phyloP scores from a whole-genome alignment of 306 rosid genomes.

The Medicago ruthenica region DNA sequence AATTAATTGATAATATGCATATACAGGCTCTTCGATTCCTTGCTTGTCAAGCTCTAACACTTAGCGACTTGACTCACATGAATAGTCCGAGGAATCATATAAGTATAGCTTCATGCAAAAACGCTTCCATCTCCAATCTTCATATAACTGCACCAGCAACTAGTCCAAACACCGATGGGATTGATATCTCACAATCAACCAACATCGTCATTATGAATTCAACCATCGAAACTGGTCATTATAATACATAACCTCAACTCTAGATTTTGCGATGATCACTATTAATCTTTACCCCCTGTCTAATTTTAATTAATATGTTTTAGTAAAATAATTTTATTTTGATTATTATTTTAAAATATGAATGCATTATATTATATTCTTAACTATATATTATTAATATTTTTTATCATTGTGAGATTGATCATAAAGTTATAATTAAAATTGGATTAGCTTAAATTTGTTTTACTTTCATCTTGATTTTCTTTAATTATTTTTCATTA shows the following conservation, averaged over 20 bases:
- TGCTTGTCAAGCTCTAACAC: conserved; percentile 31
- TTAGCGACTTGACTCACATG: conserved; percentile 16
- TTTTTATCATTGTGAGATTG: too few species aligned
- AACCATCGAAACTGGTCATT: conserved; percentile 45
- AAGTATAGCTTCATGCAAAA: conserved; percentile 36
- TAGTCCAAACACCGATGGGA: conserved; percentile 68
- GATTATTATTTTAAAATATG: too few species aligned
- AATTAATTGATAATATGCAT: too few species aligned
- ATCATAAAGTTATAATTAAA: too few species aligned
- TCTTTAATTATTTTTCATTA: not conserved
- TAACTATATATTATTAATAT: too few species aligned
- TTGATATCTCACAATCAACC: conserved; percentile 43
- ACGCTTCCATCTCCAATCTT: conserved; percentile 11
- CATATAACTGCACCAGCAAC: conserved; percentile 48
- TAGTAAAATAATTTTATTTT: too few species aligned
- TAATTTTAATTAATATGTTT: too few species aligned
- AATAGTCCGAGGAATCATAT: conserved; percentile 53
- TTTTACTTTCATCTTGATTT: not conserved
- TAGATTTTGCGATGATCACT: too few species aligned
- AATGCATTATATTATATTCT: too few species aligned
- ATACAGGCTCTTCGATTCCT: conserved; percentile 44
- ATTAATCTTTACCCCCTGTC: too few species aligned
- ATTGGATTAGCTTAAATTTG: too few species aligned
- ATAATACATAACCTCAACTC: not conserved
- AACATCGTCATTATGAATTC: conserved; percentile 36